Conservation (phyloP, 768 basidiomycete genomes). For the Serpula lacrymans region DNA sequence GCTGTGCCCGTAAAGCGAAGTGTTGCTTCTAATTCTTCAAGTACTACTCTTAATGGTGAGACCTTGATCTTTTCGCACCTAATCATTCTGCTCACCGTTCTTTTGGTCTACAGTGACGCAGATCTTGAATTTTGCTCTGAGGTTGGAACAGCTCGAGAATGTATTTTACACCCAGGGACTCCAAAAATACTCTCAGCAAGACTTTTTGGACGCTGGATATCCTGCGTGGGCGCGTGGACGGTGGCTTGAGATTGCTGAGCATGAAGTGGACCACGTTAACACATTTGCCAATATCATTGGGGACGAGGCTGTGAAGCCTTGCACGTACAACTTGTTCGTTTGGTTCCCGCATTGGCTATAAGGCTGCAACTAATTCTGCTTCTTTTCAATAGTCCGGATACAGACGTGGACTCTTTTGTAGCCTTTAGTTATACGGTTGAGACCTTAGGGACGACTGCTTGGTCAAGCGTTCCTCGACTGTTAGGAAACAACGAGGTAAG, state of each 20-base stretch:
- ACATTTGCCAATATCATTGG: conserved; percentile 28
- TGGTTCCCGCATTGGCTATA: background rate
- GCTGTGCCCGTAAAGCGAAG: no score
- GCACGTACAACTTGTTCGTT: conserved; percentile 10
- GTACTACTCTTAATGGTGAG: no score
- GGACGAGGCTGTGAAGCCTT: conserved; percentile 9
- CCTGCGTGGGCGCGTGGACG: conserved; percentile 35
- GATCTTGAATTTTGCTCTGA: conserved; percentile 31
- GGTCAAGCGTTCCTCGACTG: conserved; percentile 50
- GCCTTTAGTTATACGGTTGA: conserved; percentile 46
- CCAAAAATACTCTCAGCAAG: conserved; percentile 32
- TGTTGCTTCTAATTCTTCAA: no score
- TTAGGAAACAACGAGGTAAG: conserved; percentile 28
- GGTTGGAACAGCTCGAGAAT: conserved; percentile 36
- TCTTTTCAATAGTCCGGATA: conserved; percentile 33
- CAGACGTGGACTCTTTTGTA: conserved; percentile 41
- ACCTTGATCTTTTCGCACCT: no score
- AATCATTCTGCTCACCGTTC: no score
- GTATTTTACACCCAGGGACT: conserved; percentile 31
- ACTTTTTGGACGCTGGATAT: conserved; percentile 35
- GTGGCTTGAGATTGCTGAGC: conserved; percentile 33
- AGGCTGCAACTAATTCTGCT: background rate
- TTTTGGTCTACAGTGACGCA: conserved; percentile 20
- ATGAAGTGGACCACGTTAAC: conserved; percentile 42
- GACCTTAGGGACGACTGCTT: conserved; percentile 53